Base-by-base conservation (phyloP, 768 basidiomycete species). In the Lentinula aciculospora region DNA sequence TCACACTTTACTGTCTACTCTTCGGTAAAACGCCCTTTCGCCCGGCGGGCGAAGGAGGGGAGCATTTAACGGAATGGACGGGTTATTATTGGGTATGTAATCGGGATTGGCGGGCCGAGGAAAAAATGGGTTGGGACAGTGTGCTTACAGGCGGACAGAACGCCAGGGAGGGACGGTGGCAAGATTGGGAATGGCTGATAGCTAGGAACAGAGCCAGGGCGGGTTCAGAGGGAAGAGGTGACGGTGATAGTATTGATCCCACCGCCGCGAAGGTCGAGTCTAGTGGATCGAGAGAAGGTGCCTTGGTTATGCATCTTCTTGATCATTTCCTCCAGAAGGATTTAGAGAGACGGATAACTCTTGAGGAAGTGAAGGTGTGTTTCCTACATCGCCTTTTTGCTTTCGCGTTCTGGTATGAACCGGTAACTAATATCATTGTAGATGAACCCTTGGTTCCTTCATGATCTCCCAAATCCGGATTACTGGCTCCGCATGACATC, bases 1-100 rank as follows among this genome's bases (percentile, higher is more conserved):
- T 98, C 29, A 99, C 97, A 2, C 76, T 98, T 4, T 98, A 93
- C 72, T 96, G 94, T 67, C 81, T 98, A 46, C 80, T 98, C 1
- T 98, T 96, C 62, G 97, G 94, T 9, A 76, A 74, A 57, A 83
- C 88, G 1, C 96, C 96, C 1, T 98, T 94, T 71, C 73, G 76
- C 29, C 80, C 80, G 1, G 69, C 73, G n/a, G 72, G 68, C 50
- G 53, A 53, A 19, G 59, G 5, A 27, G 51, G 36, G 5, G 36
- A 25, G 8, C 15, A 66, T 57, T 64, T 63, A 28, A 81, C 76
- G 44, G 91, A 94, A 71, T 97, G 83, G 69, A 80, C 79, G 56
- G 51, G 50, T 3, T 96, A 94, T 71, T 74, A 82, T 55, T 78
- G 86, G 46, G 95, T 97, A 29, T 87, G 89, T 60, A 84, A 83